phyloP scores from a whole-genome alignment of 257 asterid species.

The Perilla frutescens region DNA sequence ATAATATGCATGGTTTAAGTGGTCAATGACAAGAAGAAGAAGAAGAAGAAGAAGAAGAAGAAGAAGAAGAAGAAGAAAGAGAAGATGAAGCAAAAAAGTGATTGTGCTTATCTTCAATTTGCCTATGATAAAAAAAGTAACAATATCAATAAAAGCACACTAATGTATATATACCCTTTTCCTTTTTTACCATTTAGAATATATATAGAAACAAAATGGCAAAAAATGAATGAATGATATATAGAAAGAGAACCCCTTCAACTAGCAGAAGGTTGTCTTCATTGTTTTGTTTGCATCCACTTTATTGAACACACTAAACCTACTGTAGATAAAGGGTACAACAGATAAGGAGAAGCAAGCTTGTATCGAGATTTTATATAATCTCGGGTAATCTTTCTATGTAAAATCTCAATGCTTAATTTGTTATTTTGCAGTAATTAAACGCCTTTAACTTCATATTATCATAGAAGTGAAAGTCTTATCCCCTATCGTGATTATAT shows the following conservation, averaged over 20 bases:
- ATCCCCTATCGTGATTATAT: too few relatives aligned
- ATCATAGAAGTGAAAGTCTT: too few relatives aligned
- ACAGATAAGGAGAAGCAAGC: too few relatives aligned
- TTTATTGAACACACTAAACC: slow-evolving; percentile 66
- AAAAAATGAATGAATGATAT: slow-evolving; percentile 8
- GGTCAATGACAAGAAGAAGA: too few relatives aligned
- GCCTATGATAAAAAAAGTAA: slow-evolving; percentile 12
- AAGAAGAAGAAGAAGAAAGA: too few relatives aligned
- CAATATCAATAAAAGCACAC: background rate
- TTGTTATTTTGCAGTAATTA: too few relatives aligned
- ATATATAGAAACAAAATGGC: slow-evolving; percentile 6
- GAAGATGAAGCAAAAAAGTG: background rate
- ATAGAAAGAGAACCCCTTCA: slow-evolving; percentile 59
- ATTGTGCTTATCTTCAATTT: slow-evolving; percentile 4
- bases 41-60: background rate
- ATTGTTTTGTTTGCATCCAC: slow-evolving; percentile 37
- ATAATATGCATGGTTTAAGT: too few relatives aligned
- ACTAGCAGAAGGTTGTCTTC: slow-evolving; percentile 48
- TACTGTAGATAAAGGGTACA: slow-evolving; percentile 14
- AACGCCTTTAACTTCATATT: too few relatives aligned
- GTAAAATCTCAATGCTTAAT: too few relatives aligned
- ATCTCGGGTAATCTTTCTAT: too few relatives aligned
- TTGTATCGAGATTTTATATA: too few relatives aligned
- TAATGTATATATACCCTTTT: background rate
- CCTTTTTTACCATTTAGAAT: background rate